Evolutionary conservation across 805 yeast genomes (phyloP).

Genomic region (Cyberlindnera americana): DNA sequence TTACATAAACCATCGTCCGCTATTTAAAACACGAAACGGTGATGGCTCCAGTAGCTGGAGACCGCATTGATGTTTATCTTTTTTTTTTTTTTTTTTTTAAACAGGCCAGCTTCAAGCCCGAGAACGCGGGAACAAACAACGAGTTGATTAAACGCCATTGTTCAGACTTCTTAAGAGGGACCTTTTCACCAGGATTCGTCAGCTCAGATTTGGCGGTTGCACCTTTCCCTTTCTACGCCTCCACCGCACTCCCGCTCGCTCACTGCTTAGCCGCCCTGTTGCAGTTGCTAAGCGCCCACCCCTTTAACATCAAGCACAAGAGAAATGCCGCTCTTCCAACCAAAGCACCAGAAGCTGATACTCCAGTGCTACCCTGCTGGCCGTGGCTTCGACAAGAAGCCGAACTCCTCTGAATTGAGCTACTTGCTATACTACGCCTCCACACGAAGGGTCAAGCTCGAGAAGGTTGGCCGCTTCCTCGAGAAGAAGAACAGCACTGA

Average conservation of each 20-base stretch:
- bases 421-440: conserved; percentile 87
- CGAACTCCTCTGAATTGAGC: conserved; percentile 88
- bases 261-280: not conserved
- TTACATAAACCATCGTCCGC: conserved; percentile 72
- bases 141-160: no score
- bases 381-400: conserved; percentile 77
- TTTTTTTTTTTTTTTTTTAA: no score
- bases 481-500: conserved; percentile 60
- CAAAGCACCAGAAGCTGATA: conserved; percentile 88
- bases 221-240: not conserved
- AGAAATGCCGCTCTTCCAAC: conserved; percentile 41
- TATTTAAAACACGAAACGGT: no score
- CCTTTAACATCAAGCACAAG: not conserved
- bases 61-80: no score
- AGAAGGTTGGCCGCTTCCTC: conserved; percentile 75
- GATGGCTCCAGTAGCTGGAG: no score
- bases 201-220: not conserved
- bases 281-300: not conserved
- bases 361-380: conserved; percentile 94
- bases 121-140: no score
- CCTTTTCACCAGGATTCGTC: not conserved
- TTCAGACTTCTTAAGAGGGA: no score
- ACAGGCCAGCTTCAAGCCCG: no score
- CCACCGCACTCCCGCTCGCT: not conserved
- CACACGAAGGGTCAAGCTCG: conserved; percentile 82